These are phyloP conservation scores for Pseudogymnoascus sp. DNA, from an alignment of 2,329 filamentous ascomycete species.

Conservation along the genomic window DNA sequence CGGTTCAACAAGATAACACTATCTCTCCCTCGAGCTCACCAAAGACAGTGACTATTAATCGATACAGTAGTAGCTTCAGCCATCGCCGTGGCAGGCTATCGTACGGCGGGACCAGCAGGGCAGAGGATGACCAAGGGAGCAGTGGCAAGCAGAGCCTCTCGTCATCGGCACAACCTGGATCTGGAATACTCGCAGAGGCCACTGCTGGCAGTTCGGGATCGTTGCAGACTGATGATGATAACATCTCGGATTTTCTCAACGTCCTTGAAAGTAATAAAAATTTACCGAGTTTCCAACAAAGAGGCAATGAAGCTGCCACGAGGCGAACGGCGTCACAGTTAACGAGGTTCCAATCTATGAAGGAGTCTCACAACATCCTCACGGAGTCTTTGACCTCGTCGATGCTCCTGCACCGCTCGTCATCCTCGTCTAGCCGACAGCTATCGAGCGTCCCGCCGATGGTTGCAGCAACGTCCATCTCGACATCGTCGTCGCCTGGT, in stretches of 20 bases:
- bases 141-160: constrained; percentile 72
- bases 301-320: constrained; percentile 59
- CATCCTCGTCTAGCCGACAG: constrained; percentile 59
- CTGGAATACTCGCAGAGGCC: constrained; percentile 65
- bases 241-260: constrained; percentile 88
- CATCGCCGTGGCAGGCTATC: constrained; percentile 74
- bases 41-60: constrained; percentile 65
- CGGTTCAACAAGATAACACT: constrained; percentile 50
- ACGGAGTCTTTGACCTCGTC: constrained; percentile 93
- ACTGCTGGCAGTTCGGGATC: constrained; percentile 59
- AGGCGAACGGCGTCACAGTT: constrained; percentile 72
- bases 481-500: constrained; percentile 78
- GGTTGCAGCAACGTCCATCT: constrained; percentile 64
- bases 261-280: constrained; percentile 81
- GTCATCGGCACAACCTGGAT: constrained; percentile 63
- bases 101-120: constrained; percentile 61
- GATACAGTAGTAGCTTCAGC: constrained; percentile 91
- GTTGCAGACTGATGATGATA: constrained; percentile 72
- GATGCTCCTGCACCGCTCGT: constrained; percentile 72
- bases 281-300: constrained; percentile 65
- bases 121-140: constrained; percentile 65
- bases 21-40: constrained; percentile 67
- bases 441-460: constrained; percentile 55
- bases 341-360: constrained; percentile 79
- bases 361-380: constrained; percentile 77